These are phyloP conservation scores for Limonium bicolor DNA, from an alignment of 148 eudicot genomes.

Conservation along the genomic window DNA sequence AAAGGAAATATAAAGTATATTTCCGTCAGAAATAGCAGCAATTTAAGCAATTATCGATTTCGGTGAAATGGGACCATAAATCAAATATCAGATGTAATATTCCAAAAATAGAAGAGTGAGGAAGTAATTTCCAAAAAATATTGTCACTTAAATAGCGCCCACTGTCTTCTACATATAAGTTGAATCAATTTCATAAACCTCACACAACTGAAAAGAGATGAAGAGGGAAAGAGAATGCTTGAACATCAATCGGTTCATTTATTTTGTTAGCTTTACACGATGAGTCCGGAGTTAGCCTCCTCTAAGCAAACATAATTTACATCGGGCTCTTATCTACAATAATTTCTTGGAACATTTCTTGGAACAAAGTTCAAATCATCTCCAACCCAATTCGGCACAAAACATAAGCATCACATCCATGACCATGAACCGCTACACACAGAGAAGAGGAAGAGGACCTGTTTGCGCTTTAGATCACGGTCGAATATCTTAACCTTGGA, in stretches of 20 bases:
- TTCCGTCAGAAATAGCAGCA: no score
- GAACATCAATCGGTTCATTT: neutral
- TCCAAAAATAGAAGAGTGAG: neutral
- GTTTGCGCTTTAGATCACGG: slow-evolving; percentile 76
- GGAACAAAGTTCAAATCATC: no score
- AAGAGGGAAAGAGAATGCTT: neutral
- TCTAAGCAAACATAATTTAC: no score
- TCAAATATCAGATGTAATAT: neutral
- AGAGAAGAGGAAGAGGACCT: slow-evolving; percentile 20
- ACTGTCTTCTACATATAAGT: no score
- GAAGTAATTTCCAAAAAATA: neutral
- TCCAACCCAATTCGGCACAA: neutral
- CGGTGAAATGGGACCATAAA: neutral
- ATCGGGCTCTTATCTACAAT: no score
- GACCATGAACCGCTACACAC: no score
- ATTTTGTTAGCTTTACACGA: neutral
- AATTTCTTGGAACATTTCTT: neutral
- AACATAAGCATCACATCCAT: neutral
- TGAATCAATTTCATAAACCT: neutral
- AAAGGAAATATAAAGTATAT: no score
- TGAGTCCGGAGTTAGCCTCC: no score
- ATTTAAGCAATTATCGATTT: neutral
- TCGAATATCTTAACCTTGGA: slow-evolving; percentile 71
- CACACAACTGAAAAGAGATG: neutral
- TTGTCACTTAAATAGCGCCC: no score